Evolutionary conservation across 2,329 filamentous ascomycete species (phyloP), one percentile per base, ranked within the genome.

Genomic region (Trichoderma atrobrunneum): DNA sequence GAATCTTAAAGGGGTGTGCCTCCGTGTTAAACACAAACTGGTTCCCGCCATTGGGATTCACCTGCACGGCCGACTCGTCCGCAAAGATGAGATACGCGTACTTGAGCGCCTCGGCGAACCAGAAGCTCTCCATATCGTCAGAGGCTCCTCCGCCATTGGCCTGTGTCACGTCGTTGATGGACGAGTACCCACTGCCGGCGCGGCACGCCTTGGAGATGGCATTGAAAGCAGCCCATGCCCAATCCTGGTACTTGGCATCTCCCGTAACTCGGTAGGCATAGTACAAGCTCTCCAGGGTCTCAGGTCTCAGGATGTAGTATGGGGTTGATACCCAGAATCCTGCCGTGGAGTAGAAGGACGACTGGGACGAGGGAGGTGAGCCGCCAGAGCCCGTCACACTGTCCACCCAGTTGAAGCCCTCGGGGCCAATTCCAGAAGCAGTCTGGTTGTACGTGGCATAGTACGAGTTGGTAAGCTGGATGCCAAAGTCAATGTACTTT

Each of bases 101-200:
- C 85, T 97, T 97, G 80, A 97, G 79, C 74, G 94, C 92, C 84
- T 97, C 94, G 0, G 94, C 93, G 80, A 97, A 94, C 84, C 92
- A 91, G 83, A 96, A 97, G 77, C 92, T 95, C 82, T 97, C 93
- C 85, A 95, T 92, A 79, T 91, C 91, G 79, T 97, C 89, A 56
- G 81, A 80, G 72, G 87, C 89, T 0, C 82, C 81, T 1, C 92
- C 92, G 11, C 92, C 93, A 34, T 84, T 85, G 4, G 78, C 76
- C 3, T 81, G 82, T 75, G 92, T 93, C 60, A 97, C 92, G 78
- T 97, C 81, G 0, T 77, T 79, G 70, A 97, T 83, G 34, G 87
- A 86, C 14, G 88, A 87, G 81, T 90, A 97, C 8, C 92, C 94
- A 26, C 87, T 90, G 7, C 88, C 88, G 0, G 87, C 88, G 28